A percentile compares a stretch with the other conserved stretches of the same genome.
Evolutionary conservation across 352 stramenopile genomes (phyloP).

Genomic region (Labyrinthula sp.): DNA sequence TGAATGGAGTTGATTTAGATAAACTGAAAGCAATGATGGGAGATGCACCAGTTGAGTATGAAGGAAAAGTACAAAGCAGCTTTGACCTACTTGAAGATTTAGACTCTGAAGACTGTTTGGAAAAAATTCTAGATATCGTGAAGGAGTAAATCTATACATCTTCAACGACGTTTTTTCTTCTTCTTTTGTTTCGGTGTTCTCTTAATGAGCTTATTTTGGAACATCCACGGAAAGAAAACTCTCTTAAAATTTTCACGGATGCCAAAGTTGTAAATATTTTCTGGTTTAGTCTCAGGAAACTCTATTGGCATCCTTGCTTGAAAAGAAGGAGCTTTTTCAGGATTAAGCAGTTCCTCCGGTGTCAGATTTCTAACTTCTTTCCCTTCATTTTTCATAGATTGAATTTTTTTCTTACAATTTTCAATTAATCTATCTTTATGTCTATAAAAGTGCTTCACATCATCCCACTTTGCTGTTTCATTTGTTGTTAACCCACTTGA

Average conservation of each 20-base stretch:
- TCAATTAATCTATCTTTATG: neutral
- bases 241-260: conserved; percentile 10
- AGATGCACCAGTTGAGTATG: conserved; percentile 40
- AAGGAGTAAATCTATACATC: too few species aligned
- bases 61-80: conserved; percentile 38
- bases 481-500: conserved; percentile 29
- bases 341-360: conserved; percentile 9
- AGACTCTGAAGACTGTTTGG: conserved; percentile 43
- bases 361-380: neutral
- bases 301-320: neutral
- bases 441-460: conserved; percentile 5
- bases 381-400: neutral
- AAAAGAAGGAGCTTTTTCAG: conserved; percentile 3
- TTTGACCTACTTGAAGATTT: conserved; percentile 55
- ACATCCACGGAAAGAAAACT: conserved; percentile 19
- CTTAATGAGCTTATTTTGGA: too few species aligned
- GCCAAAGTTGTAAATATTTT: conserved; percentile 21
- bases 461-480: conserved; percentile 28
- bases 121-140: conserved; percentile 32
- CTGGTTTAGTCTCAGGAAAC: conserved; percentile 1
- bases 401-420: neutral
- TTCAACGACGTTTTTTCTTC: too few species aligned
- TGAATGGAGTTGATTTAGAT: conserved; percentile 37
- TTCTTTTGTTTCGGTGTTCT: too few species aligned
- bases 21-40: conserved; percentile 43